phyloP scores from a whole-genome alignment of 148 eudicot genomes.

The Arctostaphylos glauca region DNA sequence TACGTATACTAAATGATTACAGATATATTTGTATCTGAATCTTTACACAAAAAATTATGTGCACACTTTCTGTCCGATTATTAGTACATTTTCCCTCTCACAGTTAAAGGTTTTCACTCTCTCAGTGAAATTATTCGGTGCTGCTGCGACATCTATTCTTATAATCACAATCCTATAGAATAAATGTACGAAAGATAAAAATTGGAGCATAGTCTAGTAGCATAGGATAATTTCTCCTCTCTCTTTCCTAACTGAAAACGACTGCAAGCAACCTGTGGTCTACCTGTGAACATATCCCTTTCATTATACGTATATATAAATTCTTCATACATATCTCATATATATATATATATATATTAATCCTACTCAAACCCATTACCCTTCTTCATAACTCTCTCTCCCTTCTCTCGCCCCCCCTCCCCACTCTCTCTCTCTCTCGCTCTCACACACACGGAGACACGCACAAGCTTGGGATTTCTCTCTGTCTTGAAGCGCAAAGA shows the following conservation, averaged over 20 bases:
- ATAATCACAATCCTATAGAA: no score
- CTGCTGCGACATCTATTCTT: no score
- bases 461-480: not conserved
- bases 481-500: not conserved
- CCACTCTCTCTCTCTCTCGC: not conserved
- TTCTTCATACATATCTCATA: conserved; percentile 2
- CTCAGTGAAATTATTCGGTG: no score
- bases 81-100: not conserved
- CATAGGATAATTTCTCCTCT: conserved; percentile 10
- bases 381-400: conserved; percentile 15
- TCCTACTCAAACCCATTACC: conserved; percentile 26
- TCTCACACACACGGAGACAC: not conserved
- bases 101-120: conserved; percentile 25
- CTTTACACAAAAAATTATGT: no score
- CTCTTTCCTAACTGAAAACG: conserved; percentile 39
- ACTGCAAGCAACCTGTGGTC: conserved; percentile 60
- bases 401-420: not conserved
- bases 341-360: conserved; percentile 11
- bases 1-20: no score
- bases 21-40: no score
- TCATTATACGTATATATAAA: not conserved
- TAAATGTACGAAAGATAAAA: no score
- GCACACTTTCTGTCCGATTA: no score
- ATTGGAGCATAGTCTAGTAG: no score
- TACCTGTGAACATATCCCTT: conserved; percentile 31